Percentiles rank a stretch among this genome's conserved stretches.
Evolutionary conservation across 129 eudicot species (phyloP).

Genomic region (Saussurea involucrata): DNA sequence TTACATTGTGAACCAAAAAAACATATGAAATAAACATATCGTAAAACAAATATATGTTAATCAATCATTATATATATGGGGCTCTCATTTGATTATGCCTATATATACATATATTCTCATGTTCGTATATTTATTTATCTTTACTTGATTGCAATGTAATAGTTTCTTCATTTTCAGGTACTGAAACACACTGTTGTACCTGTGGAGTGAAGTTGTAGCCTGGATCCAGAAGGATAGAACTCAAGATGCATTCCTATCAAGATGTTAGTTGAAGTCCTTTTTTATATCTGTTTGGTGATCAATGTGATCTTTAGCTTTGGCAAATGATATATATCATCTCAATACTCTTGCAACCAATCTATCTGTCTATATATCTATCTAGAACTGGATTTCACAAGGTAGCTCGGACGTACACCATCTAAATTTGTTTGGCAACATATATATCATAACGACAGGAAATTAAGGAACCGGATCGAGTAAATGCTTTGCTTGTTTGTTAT

Average conservation of each 20-base stretch:
- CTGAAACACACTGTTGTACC: constrained; percentile 4
- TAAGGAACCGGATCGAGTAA: not conserved
- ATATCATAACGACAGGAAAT: not conserved
- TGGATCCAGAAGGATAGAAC: constrained; percentile 1
- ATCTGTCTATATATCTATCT: not conserved
- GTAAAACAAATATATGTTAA: too few species aligned
- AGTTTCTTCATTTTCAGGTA: constrained; percentile 17
- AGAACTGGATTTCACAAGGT: not conserved
- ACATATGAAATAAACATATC: too few species aligned
- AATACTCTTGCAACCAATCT: not conserved
- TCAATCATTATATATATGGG: too few species aligned
- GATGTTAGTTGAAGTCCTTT: too few species aligned
- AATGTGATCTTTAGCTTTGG: not conserved
- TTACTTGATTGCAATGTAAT: not conserved
- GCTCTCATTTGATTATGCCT: too few species aligned
- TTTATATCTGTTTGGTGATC: not conserved
- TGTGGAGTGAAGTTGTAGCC: too few species aligned
- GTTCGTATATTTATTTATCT: not conserved
- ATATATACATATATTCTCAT: not conserved
- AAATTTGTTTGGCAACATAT: not conserved
- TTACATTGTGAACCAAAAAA: too few species aligned
- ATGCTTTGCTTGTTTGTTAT: constrained; percentile 4
- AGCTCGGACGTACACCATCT: not conserved
- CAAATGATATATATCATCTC: not conserved
- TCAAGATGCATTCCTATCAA: not conserved